A percentile compares a stretch with the other conserved stretches of the same genome.
phyloP scores from a whole-genome alignment of 768 basidiomycete genomes.

The Pisolithus albus region DNA sequence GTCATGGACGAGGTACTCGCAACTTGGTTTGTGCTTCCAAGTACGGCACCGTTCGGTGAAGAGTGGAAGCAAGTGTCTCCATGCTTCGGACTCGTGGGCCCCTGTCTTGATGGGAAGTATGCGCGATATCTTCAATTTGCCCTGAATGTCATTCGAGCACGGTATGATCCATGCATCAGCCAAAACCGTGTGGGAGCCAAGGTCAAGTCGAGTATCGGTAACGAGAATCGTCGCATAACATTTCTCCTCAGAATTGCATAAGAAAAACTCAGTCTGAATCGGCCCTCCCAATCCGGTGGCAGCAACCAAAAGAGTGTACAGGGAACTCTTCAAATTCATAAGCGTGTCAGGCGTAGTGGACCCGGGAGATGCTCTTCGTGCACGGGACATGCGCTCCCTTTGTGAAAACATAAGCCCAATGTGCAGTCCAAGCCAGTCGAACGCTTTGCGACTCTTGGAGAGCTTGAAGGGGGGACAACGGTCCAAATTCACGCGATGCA shows the following conservation, averaged over 20 bases:
- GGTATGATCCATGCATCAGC: constrained; percentile 44
- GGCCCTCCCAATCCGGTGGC: constrained; percentile 19
- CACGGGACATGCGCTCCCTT: constrained; percentile 18
- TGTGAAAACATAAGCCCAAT: constrained; percentile 26
- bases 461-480: constrained; percentile 28
- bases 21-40: constrained; percentile 39
- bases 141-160: constrained; percentile 13
- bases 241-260: constrained; percentile 11
- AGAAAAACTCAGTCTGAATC: constrained; percentile 12
- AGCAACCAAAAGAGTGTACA: constrained; percentile 23
- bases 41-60: constrained; percentile 43
- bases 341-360: constrained; percentile 16
- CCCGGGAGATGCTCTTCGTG: not conserved
- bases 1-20: constrained; percentile 34
- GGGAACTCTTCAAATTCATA: constrained; percentile 27
- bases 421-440: constrained; percentile 30
- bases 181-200: constrained; percentile 43
- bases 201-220: constrained; percentile 39
- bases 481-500: constrained; percentile 35
- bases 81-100: constrained; percentile 19
- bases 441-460: constrained; percentile 4
- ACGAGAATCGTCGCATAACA: constrained; percentile 41
- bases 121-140: constrained; percentile 9
- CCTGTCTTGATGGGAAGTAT: constrained; percentile 12
- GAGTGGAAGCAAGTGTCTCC: constrained; percentile 43